Conservation (phyloP, 75 land plant genomes). For the Pinus taeda region DNA sequence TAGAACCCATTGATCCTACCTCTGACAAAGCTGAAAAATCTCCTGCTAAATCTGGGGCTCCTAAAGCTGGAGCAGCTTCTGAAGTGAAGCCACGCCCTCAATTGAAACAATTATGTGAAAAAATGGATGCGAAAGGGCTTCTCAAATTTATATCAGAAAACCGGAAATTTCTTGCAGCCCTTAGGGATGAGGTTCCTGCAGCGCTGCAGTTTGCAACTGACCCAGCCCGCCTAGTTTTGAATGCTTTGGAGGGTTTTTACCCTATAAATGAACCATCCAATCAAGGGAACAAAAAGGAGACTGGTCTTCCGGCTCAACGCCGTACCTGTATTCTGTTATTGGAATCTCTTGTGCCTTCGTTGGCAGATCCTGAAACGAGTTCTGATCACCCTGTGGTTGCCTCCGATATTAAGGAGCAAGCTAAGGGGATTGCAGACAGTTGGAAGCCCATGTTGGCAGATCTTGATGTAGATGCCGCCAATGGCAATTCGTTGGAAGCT, state of each 20-base stretch:
- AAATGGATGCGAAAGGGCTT: conserved; percentile 80
- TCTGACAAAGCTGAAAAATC: conserved; percentile 21
- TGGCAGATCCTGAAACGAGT: conserved; percentile 35
- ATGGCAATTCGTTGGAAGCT: conserved; percentile 49
- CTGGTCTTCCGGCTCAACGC: conserved; percentile 56
- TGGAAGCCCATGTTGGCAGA: conserved; percentile 68
- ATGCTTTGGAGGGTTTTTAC: conserved; percentile 68
- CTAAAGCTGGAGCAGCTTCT: conserved; percentile 18
- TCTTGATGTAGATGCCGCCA: conserved; percentile 25
- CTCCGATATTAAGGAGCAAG: conserved; percentile 64
- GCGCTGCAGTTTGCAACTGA: conserved; percentile 68
- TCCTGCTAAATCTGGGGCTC: conserved; percentile 16
- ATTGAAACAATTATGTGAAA: conserved; percentile 57
- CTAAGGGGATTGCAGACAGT: conserved; percentile 61
- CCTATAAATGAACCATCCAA: conserved; percentile 26
- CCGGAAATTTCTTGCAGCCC: conserved; percentile 39
- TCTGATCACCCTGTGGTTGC: conserved; percentile 44
- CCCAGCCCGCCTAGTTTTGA: conserved; percentile 72
- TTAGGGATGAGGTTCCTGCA: conserved; percentile 59
- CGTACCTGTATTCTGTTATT: conserved; percentile 59
- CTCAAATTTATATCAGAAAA: conserved; percentile 57
- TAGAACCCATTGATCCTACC: conserved; percentile 10
- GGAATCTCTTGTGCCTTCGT: conserved; percentile 53
- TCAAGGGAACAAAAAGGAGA: conserved; percentile 26
- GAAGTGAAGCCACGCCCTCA: conserved; percentile 60